Percentiles rank a stretch among this genome's conserved stretches.
Conservation (phyloP, 1,139 yeast species). For the Blastobotrys illinoisensis region DNA sequence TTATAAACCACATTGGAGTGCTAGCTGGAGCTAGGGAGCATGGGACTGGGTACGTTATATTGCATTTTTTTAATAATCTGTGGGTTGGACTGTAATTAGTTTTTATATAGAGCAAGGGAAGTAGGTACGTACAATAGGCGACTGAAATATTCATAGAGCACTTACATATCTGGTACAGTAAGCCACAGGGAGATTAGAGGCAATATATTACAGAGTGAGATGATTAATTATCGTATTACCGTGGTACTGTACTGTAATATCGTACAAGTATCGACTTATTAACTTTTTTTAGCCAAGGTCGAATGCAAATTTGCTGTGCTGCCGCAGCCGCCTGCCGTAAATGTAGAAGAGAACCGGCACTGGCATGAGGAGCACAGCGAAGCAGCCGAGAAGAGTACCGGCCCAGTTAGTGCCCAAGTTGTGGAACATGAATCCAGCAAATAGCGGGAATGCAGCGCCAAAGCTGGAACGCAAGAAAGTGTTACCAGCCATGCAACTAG, state of each 20-base stretch:
- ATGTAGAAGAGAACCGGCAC: conserved; percentile 64
- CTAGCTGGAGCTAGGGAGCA: too few relatives aligned
- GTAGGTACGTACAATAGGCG: background rate
- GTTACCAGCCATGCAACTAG: conserved; percentile 84
- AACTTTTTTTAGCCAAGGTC: conserved; percentile 10
- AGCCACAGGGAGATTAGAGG: too few relatives aligned
- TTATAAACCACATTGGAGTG: background rate
- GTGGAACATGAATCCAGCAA: conserved; percentile 65
- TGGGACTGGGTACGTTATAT: background rate
- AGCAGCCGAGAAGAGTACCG: conserved; percentile 63
- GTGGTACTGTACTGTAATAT: too few relatives aligned
- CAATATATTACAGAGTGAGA: too few relatives aligned
- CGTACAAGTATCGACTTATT: background rate
- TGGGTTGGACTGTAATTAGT: background rate
- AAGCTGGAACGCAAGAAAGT: conserved; percentile 71
- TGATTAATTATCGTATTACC: too few relatives aligned
- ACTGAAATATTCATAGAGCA: too few relatives aligned
- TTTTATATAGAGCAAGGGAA: background rate
- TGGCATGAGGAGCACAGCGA: conserved; percentile 58
- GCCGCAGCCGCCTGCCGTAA: conserved; percentile 49
- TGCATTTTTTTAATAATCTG: background rate
- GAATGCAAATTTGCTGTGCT: conserved; percentile 58
- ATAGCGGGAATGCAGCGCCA: conserved; percentile 75
- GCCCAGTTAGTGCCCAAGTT: conserved; percentile 78
- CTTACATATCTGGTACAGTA: too few relatives aligned